Percentiles rank a stretch among this genome's conserved stretches.
Conservation (phyloP, 192 early-diverging fungal species). For the Coemansia sp. region DNA sequence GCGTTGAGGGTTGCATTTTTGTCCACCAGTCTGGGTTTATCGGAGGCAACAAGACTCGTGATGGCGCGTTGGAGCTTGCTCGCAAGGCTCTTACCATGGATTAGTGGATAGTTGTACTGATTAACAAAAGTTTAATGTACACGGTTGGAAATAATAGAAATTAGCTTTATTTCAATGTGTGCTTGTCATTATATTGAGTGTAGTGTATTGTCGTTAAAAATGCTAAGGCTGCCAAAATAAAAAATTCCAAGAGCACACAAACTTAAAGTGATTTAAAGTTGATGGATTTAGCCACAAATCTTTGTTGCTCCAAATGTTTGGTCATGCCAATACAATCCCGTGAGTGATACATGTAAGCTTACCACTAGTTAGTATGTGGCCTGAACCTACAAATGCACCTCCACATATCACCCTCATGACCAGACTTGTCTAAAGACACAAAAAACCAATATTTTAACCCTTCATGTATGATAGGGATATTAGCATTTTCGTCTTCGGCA, state of each 20-base stretch:
- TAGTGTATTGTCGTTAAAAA: not conserved
- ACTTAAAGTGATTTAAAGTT: no score
- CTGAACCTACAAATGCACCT: not conserved
- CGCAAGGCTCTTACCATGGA: constrained; percentile 57
- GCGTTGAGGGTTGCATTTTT: constrained; percentile 83
- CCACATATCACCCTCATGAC: not conserved
- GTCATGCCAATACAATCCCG: not conserved
- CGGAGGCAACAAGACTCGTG: constrained; percentile 80
- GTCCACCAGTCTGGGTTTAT: constrained; percentile 88
- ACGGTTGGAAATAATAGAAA: no score
- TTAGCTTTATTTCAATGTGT: no score
- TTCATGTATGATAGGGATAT: not conserved
- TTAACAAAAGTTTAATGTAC: no score
- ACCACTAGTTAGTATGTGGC: not conserved
- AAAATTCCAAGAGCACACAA: no score
- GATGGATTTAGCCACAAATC: no score
- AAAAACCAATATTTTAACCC: not conserved
- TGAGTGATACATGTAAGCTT: not conserved
- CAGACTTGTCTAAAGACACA: not conserved
- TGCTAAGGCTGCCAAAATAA: not conserved
- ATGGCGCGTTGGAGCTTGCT: constrained; percentile 69
- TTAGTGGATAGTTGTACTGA: constrained; percentile 1
- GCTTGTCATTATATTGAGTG: not conserved
- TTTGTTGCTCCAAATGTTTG: not conserved
- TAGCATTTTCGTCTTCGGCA: not conserved